Evolutionary conservation across 2,329 filamentous ascomycete genomes (phyloP).

Genomic region (Stagonosporopsis vannaccii): DNA sequence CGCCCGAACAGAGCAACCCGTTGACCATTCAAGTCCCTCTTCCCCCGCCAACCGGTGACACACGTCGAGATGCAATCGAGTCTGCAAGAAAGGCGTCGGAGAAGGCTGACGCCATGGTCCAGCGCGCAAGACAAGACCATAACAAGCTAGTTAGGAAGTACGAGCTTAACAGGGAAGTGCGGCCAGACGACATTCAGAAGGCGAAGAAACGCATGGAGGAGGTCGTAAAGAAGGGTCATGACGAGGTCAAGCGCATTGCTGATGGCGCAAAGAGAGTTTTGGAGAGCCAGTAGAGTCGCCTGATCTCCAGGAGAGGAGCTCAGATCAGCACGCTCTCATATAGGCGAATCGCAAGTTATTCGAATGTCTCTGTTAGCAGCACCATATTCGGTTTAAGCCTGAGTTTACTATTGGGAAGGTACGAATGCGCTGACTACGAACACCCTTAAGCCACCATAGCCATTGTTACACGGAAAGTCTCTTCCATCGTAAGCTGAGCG

Average conservation of each 20-base stretch:
- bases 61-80: constrained; percentile 53
- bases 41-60: constrained; percentile 65
- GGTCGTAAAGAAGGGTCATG: constrained; percentile 57
- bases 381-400: neutral
- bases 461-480: neutral
- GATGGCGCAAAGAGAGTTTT: constrained; percentile 59
- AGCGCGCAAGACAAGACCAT: constrained; percentile 55
- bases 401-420: neutral
- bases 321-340: neutral
- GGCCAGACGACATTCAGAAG: constrained; percentile 60
- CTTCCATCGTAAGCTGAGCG: neutral
- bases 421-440: neutral
- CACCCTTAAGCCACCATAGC: neutral
- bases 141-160: constrained; percentile 58
- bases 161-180: constrained; percentile 51
- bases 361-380: neutral
- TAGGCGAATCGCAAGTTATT: neutral
- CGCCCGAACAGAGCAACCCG: constrained; percentile 57
- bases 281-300: constrained; percentile 37
- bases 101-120: constrained; percentile 51
- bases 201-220: constrained; percentile 59
- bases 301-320: neutral
- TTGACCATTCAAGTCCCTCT: constrained; percentile 63
- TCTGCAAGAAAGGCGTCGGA: constrained; percentile 53
- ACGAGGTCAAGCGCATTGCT: constrained; percentile 58